Conservation (phyloP, 2,329 filamentous ascomycete species). For the Colletotrichum aenigma region DNA sequence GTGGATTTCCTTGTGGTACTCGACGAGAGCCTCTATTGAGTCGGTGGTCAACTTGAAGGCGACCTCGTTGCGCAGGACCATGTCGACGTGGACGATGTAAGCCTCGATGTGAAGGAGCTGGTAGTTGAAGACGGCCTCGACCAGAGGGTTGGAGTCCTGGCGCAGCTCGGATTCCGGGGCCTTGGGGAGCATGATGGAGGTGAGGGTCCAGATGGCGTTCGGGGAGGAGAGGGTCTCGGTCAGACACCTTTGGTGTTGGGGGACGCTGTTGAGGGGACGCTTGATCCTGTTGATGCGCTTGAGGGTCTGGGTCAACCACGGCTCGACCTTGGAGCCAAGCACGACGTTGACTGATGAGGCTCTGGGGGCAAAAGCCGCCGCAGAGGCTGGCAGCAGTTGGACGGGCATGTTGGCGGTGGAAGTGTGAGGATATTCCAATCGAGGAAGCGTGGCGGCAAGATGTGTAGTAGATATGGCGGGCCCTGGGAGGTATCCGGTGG, state of each 20-base stretch:
- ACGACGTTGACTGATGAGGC: conserved; percentile 93
- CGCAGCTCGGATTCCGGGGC: conserved; percentile 83
- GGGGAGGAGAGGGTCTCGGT: conserved; percentile 90
- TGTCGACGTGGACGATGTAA: conserved; percentile 98
- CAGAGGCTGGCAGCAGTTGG: conserved; percentile 91
- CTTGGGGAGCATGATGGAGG: conserved; percentile 91
- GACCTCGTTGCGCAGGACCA: conserved; percentile 97
- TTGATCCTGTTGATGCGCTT: conserved; percentile 98
- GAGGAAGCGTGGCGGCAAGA: conserved; percentile 8
- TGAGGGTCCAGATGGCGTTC: conserved; percentile 93
- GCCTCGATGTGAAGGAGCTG: conserved; percentile 93
- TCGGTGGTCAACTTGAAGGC: conserved; percentile 97
- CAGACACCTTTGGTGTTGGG: conserved; percentile 93
- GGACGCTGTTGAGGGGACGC: conserved; percentile 94
- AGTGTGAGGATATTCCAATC: conserved; percentile 20
- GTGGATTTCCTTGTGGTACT: conserved; percentile 96
- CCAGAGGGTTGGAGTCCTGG: conserved; percentile 79
- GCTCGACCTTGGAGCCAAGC: conserved; percentile 87
- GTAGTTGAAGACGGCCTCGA: conserved; percentile 91
- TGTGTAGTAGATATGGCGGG: not conserved
- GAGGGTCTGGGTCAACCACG: conserved; percentile 94
- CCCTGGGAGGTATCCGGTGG: not conserved
- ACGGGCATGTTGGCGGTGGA: conserved; percentile 76
- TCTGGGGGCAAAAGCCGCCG: conserved; percentile 92
- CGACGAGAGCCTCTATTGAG: conserved; percentile 89